Percentiles rank a stretch among this genome's conserved stretches.
These are phyloP conservation scores for Alternaria brassicicola DNA, from an alignment of 2,329 filamentous ascomycete species.

Conservation along the genomic window DNA sequence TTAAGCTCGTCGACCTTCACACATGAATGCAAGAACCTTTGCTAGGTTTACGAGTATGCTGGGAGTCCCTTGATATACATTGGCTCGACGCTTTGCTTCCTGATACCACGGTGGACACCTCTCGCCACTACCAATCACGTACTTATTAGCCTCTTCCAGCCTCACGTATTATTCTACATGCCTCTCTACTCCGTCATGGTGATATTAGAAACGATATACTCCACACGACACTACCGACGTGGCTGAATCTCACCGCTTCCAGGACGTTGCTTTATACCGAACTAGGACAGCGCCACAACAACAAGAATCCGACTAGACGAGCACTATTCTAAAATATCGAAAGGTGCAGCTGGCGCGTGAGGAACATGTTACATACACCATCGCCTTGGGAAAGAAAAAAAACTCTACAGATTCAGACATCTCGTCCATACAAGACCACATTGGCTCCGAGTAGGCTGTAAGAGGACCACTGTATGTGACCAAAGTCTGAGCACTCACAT, in stretches of 20 bases:
- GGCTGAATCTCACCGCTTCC: constrained; percentile 5
- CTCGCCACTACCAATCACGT: background rate
- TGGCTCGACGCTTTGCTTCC: background rate
- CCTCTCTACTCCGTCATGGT: background rate
- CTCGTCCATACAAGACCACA: too few species aligned
- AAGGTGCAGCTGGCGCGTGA: background rate
- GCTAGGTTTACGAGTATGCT: background rate
- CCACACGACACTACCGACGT: constrained; percentile 1
- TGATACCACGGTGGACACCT: background rate
- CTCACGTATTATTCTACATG: background rate
- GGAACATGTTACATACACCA: too few species aligned
- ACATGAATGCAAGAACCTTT: background rate
- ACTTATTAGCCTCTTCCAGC: background rate
- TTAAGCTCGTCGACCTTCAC: background rate
- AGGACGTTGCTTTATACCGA: background rate
- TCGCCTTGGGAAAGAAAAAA: too few species aligned
- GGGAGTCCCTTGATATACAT: background rate
- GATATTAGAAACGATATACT: background rate
- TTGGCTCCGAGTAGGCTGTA: too few species aligned
- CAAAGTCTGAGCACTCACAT: too few species aligned
- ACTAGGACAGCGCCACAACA: background rate
- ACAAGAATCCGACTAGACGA: too few species aligned
- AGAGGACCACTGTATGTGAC: too few species aligned
- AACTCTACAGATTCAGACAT: too few species aligned
- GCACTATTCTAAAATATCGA: background rate